Evolutionary conservation across 73 alveolate species (phyloP).

Genomic region (Blepharisma japonicum): DNA sequence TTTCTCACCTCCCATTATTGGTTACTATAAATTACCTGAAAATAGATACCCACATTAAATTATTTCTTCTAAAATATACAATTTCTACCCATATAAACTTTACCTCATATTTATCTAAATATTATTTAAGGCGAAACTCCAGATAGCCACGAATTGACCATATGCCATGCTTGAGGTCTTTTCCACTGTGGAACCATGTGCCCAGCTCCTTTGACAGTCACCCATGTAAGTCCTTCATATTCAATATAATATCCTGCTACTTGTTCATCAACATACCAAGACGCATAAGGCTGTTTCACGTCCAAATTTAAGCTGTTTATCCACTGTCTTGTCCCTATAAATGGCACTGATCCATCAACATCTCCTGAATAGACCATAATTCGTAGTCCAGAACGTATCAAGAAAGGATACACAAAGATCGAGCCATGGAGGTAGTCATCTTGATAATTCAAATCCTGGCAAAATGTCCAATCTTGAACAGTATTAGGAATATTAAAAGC

Average conservation of each 20-base stretch:
- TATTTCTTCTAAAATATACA: no score
- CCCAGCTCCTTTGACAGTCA: slow-evolving; percentile 81
- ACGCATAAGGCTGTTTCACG: slow-evolving; percentile 35
- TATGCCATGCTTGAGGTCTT: neutral
- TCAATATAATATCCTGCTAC: slow-evolving; percentile 42
- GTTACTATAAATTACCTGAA: no score
- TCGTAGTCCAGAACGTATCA: no score
- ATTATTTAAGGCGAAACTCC: no score
- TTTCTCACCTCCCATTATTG: no score
- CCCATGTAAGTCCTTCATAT: slow-evolving; percentile 55
- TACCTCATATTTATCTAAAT: no score
- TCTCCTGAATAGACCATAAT: slow-evolving; percentile 57
- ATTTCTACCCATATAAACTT: no score
- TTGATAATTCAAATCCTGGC: neutral
- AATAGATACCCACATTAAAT: no score
- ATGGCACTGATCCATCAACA: slow-evolving; percentile 59
- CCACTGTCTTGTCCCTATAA: slow-evolving; percentile 62
- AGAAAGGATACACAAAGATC: no score
- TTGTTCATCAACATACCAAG: slow-evolving; percentile 36
- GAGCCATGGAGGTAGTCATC: neutral
- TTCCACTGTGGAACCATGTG: slow-evolving; percentile 96
- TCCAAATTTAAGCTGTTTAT: slow-evolving; percentile 37
- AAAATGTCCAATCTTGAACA: neutral
- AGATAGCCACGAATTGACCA: no score
- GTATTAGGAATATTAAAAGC: neutral